These are phyloP conservation scores for Clonostachys solani DNA, from an alignment of 2,329 filamentous ascomycete species.

Conservation along the genomic window DNA sequence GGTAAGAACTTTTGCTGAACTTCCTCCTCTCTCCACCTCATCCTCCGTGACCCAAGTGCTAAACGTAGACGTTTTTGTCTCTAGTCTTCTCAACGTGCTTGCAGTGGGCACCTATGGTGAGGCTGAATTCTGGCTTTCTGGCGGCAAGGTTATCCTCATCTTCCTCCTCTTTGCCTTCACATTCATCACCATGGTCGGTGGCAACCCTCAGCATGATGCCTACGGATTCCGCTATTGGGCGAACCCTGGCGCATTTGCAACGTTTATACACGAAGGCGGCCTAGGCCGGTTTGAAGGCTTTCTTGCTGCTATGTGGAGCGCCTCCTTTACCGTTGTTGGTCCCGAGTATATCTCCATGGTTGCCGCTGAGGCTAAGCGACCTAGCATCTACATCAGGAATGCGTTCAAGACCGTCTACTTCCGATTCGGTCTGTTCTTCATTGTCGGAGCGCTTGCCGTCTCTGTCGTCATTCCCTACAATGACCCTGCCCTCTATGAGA, in stretches of 20 bases:
- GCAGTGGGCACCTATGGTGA: conserved; percentile 37
- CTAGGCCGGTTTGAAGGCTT: conserved; percentile 70
- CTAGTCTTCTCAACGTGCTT: conserved; percentile 26
- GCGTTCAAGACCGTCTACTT: conserved; percentile 73
- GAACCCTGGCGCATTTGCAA: conserved; percentile 46
- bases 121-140: conserved; percentile 39
- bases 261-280: conserved; percentile 51
- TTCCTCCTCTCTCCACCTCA: background rate
- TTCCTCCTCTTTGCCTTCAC: conserved; percentile 56
- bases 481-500: conserved; percentile 47
- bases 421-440: conserved; percentile 67
- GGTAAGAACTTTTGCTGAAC: conserved; percentile 1
- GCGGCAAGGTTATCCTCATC: conserved; percentile 53
- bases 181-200: conserved; percentile 56
- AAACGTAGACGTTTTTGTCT: background rate
- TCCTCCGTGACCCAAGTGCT: background rate
- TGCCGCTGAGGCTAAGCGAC: conserved; percentile 64
- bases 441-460: conserved; percentile 62
- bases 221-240: conserved; percentile 67
- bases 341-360: conserved; percentile 67
- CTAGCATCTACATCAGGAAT: conserved; percentile 57
- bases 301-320: conserved; percentile 61
- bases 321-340: conserved; percentile 59
- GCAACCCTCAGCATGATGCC: conserved; percentile 48
- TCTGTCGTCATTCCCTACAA: conserved; percentile 65